Conservation (phyloP, 2,329 filamentous ascomycete species). For the Diaporthe destruens region DNA sequence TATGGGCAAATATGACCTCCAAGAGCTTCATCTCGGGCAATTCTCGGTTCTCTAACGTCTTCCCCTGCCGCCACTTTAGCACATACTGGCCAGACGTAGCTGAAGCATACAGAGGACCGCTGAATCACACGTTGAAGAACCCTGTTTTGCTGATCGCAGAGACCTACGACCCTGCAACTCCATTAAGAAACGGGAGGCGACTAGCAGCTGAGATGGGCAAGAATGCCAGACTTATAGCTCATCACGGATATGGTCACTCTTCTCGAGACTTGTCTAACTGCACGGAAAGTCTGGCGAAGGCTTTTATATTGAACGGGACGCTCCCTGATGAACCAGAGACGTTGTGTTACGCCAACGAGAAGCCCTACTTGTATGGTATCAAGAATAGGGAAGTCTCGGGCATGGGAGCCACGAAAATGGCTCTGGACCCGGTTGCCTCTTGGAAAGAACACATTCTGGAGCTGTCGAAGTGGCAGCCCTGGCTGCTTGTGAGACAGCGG, state of each 20-base stretch:
- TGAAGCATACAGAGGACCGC: slow-evolving; percentile 60
- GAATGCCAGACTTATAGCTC: slow-evolving; percentile 61
- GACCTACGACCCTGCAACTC: slow-evolving; percentile 64
- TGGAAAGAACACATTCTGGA: slow-evolving; percentile 47
- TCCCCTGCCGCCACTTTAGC: slow-evolving; percentile 61
- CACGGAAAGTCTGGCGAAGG: slow-evolving; percentile 56
- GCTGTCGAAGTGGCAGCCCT: slow-evolving; percentile 33
- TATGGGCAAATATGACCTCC: slow-evolving; percentile 62
- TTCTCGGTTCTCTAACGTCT: slow-evolving; percentile 57
- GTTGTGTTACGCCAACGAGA: slow-evolving; percentile 60
- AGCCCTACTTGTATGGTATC: slow-evolving; percentile 60
- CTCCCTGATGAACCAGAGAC: slow-evolving; percentile 58
- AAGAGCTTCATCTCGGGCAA: slow-evolving; percentile 62
- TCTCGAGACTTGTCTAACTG: slow-evolving; percentile 60
- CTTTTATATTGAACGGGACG: slow-evolving; percentile 56
- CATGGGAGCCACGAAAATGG: background rate
- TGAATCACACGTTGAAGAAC: slow-evolving; percentile 58
- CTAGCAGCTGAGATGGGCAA: slow-evolving; percentile 59
- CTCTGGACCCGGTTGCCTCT: slow-evolving; percentile 42
- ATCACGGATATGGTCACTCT: slow-evolving; percentile 64
- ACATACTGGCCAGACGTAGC: slow-evolving; percentile 60
- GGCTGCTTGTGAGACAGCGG: slow-evolving; percentile 24
- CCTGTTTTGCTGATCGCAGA: slow-evolving; percentile 62
- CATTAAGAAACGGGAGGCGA: slow-evolving; percentile 60
- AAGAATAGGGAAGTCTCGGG: slow-evolving; percentile 37